Base-by-base conservation (phyloP, 2,329 filamentous ascomycete species). In the Aureobasidium sp. region DNA sequence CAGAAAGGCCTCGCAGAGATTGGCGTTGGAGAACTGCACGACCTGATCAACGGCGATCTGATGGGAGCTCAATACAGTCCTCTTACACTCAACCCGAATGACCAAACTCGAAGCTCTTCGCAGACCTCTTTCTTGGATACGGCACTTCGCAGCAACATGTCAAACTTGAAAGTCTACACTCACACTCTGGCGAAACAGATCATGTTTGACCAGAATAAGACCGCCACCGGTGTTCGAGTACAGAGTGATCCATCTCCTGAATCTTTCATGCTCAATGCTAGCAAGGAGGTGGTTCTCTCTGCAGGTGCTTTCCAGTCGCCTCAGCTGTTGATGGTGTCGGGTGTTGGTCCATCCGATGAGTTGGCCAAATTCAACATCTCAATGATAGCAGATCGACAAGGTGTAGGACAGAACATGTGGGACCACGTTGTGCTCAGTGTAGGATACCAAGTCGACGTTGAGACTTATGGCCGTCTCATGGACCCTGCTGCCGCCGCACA, bases 261-360 rank as follows among this genome's bases (percentile, higher is more conserved):
- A n/a, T 49, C 53, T 22, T 1, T 77, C 78, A 62, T 74, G 76
- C 45, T 76, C 72, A 1, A 77, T 77, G 67, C 74, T 36, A 31
- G 64, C 2, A 72, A 70, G 47, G 71, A 74, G 55, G 69, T 73
- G 2, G 71, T 74, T n/a, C 34, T 71, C 8, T 68, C 66, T 37
- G 67, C 69, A n/a, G 70, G 71, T 15, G 66, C 66, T 0, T 70
- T 68, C 53, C 69, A 72, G 6, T 39, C 31, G 31, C 25, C 42
- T 41, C 41, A 49, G 14, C 25, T 55, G 25, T 15, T 55, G 7
- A 70, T 71, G 69, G 66, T 72, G 0, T 71, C 70, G 34, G 71
- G 69, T 11, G 65, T 71, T 51, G 66, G 68, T 2, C 67, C 67
- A 8, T 0, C 76, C 78, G 58, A 67, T 3, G 68, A 69, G 2